Evolutionary conservation across 192 early-diverging fungal genomes (phyloP).

Genomic region (Rhizophagus clarus): DNA sequence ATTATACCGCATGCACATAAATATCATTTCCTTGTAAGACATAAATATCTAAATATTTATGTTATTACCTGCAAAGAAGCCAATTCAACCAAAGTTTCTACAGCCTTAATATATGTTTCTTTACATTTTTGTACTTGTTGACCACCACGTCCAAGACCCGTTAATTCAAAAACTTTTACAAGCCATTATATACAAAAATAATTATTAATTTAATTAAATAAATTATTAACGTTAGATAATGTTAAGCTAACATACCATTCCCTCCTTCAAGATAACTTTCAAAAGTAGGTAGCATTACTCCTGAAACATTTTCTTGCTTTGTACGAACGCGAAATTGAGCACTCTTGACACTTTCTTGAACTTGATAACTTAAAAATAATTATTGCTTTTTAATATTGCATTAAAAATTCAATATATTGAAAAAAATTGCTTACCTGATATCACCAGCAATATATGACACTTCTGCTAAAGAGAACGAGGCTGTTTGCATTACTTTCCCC

Average conservation of each 20-base stretch:
- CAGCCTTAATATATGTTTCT: constrained; percentile 92
- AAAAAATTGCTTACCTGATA: constrained; percentile 64
- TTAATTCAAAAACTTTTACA: constrained; percentile 87
- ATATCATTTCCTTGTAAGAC: not conserved
- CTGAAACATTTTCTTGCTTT: constrained; percentile 97
- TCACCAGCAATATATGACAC: constrained; percentile 97
- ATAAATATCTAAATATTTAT: too few relatives aligned
- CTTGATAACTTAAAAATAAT: constrained; percentile 73
- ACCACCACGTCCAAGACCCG: constrained; percentile 97
- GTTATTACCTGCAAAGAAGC: constrained; percentile 89
- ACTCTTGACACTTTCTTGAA: constrained; percentile 91
- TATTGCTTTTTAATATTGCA: not conserved
- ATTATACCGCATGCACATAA: not conserved
- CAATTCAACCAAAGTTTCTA: constrained; percentile 94
- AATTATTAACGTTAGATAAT: not conserved
- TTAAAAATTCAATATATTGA: not conserved
- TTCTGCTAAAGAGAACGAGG: constrained; percentile 97
- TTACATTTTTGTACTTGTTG: constrained; percentile 96
- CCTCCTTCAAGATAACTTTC: constrained; percentile 85
- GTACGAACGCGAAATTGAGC: constrained; percentile 91
- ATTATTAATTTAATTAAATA: not conserved
- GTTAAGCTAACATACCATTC: constrained; percentile 64
- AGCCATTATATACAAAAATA: not conserved
- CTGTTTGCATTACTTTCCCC: constrained; percentile 98
- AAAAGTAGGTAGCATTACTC: constrained; percentile 92